Base-by-base conservation (phyloP, 2,329 filamentous ascomycete species). In the Zymoseptoria ardabiliae region DNA sequence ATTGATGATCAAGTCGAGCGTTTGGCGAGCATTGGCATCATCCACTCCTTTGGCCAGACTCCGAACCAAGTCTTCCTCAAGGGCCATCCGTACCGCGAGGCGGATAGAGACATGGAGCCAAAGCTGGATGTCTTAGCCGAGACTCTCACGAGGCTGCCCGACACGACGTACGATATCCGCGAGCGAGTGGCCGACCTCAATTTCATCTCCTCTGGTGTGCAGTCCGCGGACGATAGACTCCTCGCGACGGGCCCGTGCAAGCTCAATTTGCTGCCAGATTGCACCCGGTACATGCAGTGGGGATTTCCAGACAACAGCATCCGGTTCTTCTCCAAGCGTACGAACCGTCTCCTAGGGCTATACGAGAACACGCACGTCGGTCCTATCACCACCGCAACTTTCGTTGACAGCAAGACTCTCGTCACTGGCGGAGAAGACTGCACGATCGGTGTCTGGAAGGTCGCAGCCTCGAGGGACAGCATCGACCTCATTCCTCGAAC, bases 21-120 rank as follows among this genome's bases (percentile, higher is more conserved):
- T 50, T 80, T 91, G 6, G 90, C 93, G 4, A 93, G 91, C 0
- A 97, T 96, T 57, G 91, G 91, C 35, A 96, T 97, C 66, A 97
- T 99, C 68, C 93, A 99, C 75, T 97, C 97, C 68, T 99, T 99
- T 73, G 94, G 94, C 0, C 94, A 99, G 73, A 99, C 95, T 1
- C 94, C 95, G 1, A 89, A 95, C 67, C 95, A 99, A 72, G 88
- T 97, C 17, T 99, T 97, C 72, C 83, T 85, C 51, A 87, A 88
- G 60, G 81, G 88, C 11, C 94, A 99, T 73, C 86, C 89, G 3
- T 77, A 83, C n/a, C 84, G 88, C 13, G 82, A 89, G 58, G 75
- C 82, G 4, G 79, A 83, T 21, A 83, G 85, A 57, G 85, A 85
- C 4, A 78, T 82, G 2, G 63, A 68, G 8, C 85, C 84, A 58